Conservation (phyloP, 305 asterid genomes). For the Solanum hybrid region DNA sequence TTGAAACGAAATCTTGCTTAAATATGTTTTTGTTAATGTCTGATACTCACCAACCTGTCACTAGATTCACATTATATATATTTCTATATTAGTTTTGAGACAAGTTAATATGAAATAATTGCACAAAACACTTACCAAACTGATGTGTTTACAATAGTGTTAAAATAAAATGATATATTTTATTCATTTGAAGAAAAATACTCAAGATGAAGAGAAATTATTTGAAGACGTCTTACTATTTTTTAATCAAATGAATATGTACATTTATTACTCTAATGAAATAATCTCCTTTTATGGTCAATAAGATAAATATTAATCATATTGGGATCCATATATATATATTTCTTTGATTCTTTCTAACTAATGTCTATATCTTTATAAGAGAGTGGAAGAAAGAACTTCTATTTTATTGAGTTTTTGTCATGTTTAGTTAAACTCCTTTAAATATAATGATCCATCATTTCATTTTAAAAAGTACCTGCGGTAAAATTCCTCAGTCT, state of each 20-base stretch:
- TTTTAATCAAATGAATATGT: neutral
- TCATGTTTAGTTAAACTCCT: neutral
- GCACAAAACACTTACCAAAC: neutral
- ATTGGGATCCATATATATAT: neutral
- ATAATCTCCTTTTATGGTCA: neutral
- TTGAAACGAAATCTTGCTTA: neutral
- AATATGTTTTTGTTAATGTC: neutral
- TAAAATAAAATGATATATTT: too few species aligned
- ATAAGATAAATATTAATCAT: neutral
- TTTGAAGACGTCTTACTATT: neutral
- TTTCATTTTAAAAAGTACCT: too few species aligned
- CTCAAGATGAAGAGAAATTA: neutral
- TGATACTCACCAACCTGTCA: neutral
- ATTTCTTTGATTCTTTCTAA: too few species aligned
- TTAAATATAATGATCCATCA: too few species aligned
- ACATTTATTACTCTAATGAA: neutral
- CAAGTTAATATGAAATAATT: neutral
- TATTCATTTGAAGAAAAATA: neutral
- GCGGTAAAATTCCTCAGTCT: too few species aligned
- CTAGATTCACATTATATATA: neutral
- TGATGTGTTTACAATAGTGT: neutral
- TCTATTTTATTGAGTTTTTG: neutral
- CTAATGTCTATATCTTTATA: neutral
- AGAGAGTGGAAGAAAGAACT: neutral
- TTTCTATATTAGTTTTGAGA: neutral